phyloP scores from a whole-genome alignment of 169 alveolate species.

The Theileria luwenshuni region DNA sequence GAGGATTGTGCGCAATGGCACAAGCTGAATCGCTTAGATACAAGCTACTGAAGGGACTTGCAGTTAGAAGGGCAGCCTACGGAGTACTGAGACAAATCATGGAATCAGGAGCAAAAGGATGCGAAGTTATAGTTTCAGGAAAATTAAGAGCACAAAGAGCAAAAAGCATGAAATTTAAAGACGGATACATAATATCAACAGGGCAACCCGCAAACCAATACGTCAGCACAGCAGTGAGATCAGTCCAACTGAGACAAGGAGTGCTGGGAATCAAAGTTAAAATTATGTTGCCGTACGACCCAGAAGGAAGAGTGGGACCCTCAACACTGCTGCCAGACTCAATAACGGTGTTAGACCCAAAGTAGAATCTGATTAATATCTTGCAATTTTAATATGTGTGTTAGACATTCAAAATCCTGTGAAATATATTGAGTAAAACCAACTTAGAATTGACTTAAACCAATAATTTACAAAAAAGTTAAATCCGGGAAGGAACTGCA shows the following conservation, averaged over 20 bases:
- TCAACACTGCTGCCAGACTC: slow-evolving; percentile 94
- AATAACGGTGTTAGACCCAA: slow-evolving; percentile 95
- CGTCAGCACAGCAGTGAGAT: slow-evolving; percentile 97
- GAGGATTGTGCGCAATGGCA: slow-evolving; percentile 98
- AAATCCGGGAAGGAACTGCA: slow-evolving; percentile 43
- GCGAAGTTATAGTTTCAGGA: slow-evolving; percentile 99
- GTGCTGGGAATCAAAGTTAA: slow-evolving; percentile 90
- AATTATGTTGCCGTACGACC: slow-evolving; percentile 97
- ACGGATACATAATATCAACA: slow-evolving; percentile 97
- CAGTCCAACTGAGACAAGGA: slow-evolving; percentile 98
- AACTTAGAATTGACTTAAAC: background rate
- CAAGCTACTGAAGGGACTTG: slow-evolving; percentile 96
- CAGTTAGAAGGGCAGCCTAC: slow-evolving; percentile 99
- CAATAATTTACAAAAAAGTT: too few relatives aligned
- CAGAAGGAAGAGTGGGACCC: slow-evolving; percentile 95
- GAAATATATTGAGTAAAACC: too few relatives aligned
- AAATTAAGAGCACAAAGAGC: slow-evolving; percentile 99
- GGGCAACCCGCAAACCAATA: slow-evolving; percentile 97
- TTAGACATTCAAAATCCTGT: too few relatives aligned
- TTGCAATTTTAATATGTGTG: too few relatives aligned
- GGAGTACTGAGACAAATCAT: slow-evolving; percentile 95
- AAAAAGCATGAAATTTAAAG: slow-evolving; percentile 98
- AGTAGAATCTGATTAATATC: slow-evolving; percentile 57
- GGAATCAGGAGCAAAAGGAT: slow-evolving; percentile 98
- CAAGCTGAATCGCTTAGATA: slow-evolving; percentile 98